Evolutionary conservation across 352 stramenopile species (phyloP).

Genomic region (Phytophthora rubi): DNA sequence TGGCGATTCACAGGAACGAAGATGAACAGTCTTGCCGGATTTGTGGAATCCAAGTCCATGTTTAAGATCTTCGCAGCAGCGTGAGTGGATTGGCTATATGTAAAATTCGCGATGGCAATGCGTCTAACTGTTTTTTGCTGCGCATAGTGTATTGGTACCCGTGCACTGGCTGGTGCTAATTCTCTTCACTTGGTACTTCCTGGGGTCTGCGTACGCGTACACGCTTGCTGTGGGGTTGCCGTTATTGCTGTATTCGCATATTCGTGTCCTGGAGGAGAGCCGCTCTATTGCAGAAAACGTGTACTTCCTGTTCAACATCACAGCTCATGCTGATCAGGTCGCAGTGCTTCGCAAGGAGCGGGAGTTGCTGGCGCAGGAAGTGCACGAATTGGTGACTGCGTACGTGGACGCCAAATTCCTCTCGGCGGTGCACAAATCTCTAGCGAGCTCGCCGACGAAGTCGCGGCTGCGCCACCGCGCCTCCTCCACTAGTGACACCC

Average conservation of each 20-base stretch:
- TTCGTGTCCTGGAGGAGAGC: conserved; percentile 78
- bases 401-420: conserved; percentile 68
- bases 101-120: neutral
- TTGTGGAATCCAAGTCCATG: conserved; percentile 79
- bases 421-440: conserved; percentile 58
- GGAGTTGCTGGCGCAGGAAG: conserved; percentile 55
- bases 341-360: conserved; percentile 60
- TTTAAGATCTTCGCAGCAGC: conserved; percentile 79
- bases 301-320: conserved; percentile 77
- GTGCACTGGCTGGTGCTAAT: conserved; percentile 76
- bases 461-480: conserved; percentile 43
- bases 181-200: conserved; percentile 55
- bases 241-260: conserved; percentile 79
- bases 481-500: conserved; percentile 54
- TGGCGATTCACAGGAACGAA: conserved; percentile 49
- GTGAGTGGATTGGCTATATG: conserved; percentile 37
- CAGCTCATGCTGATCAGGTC: conserved; percentile 65
- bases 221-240: conserved; percentile 59
- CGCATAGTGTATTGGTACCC: conserved; percentile 63
- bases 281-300: conserved; percentile 82
- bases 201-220: conserved; percentile 68
- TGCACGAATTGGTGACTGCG: conserved; percentile 58
- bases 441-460: conserved; percentile 46
- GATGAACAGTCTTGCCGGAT: conserved; percentile 71
- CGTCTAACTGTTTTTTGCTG: conserved; percentile 12